Evolutionary conservation across 306 rosid species (phyloP).

Genomic region (Castanopsis chinensis): DNA sequence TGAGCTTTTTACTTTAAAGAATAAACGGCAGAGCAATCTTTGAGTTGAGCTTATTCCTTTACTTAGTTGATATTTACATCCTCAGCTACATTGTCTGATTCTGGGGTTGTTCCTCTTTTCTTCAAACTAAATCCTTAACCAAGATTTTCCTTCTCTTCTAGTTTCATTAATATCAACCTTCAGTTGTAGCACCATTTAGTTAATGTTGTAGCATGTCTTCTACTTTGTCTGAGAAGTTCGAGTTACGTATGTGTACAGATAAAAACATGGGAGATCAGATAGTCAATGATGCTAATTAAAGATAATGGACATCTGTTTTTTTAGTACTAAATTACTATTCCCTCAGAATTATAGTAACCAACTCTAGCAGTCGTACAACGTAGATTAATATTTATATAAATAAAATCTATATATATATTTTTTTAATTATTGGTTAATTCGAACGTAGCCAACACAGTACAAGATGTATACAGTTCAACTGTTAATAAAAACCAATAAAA

Average conservation of each 20-base stretch:
- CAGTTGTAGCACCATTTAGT: background rate
- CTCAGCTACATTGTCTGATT: background rate
- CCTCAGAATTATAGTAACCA: too few relatives aligned
- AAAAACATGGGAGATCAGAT: background rate
- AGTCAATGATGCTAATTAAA: background rate
- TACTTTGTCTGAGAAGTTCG: background rate
- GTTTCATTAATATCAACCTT: background rate
- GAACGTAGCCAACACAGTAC: too few relatives aligned
- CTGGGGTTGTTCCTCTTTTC: background rate
- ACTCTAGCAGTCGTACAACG: too few relatives aligned
- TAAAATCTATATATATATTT: too few relatives aligned
- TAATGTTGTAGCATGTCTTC: background rate
- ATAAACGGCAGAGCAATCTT: background rate
- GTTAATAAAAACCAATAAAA: too few relatives aligned
- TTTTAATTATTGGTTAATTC: too few relatives aligned
- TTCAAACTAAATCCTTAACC: background rate
- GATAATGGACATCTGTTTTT: background rate
- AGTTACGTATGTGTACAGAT: background rate
- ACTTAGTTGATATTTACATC: background rate
- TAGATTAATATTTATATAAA: too few relatives aligned
- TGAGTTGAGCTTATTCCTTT: background rate
- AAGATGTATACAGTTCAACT: too few relatives aligned
- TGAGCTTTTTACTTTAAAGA: too few relatives aligned
- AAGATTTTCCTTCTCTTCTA: background rate
- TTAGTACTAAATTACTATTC: too few relatives aligned